Evolutionary conservation across 371 early-diverging fungal species (phyloP).

Genomic region (Haplosporangium sp.): DNA sequence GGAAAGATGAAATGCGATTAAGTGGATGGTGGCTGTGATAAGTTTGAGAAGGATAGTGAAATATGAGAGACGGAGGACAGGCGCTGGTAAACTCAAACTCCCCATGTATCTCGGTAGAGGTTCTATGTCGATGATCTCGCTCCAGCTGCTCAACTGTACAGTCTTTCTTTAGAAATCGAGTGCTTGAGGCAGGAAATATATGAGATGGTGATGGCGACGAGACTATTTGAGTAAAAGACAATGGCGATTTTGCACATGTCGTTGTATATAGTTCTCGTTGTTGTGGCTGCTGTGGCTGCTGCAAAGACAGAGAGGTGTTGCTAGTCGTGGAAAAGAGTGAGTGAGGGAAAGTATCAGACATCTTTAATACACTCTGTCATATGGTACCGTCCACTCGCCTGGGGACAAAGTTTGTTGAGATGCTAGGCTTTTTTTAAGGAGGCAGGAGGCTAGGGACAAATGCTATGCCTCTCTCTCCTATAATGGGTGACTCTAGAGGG

Average conservation of each 20-base stretch:
- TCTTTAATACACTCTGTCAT: background rate
- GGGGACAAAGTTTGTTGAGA: background rate
- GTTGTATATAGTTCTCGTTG: background rate
- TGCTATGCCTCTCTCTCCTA: constrained; percentile 1
- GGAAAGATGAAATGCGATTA: constrained; percentile 13
- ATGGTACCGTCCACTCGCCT: background rate
- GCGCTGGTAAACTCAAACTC: background rate
- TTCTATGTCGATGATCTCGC: constrained; percentile 8
- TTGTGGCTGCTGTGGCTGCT: background rate
- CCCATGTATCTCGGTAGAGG: background rate
- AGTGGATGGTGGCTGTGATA: constrained; percentile 25
- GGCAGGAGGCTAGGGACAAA: constrained; percentile 16
- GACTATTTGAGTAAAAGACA: background rate
- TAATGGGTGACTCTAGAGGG: constrained; percentile 6
- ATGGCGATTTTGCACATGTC: background rate
- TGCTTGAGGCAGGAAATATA: background rate
- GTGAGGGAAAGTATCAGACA: constrained; percentile 30
- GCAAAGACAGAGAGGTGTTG: background rate
- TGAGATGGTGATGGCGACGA: background rate
- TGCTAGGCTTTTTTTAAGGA: background rate
- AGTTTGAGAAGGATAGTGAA: constrained; percentile 16
- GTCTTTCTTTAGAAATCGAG: background rate
- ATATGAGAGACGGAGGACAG: constrained; percentile 7
- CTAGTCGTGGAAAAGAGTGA: constrained; percentile 17
- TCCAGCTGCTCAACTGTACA: background rate